Evolutionary conservation across 2,329 filamentous ascomycete genomes (phyloP).

Genomic region (Periconia sp.): DNA sequence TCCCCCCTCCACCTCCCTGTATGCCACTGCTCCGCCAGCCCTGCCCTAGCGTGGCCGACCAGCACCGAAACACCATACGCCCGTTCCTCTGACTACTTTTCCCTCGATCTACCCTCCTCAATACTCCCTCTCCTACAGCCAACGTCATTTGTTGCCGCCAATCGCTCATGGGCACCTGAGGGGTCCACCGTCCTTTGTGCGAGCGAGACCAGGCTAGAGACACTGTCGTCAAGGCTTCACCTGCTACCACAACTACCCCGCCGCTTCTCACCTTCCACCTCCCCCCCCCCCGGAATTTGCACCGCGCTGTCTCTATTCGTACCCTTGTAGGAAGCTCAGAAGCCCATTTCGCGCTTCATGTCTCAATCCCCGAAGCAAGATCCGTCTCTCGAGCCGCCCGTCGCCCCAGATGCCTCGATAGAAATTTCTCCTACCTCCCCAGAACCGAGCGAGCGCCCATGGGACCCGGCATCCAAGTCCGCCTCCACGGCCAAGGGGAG

Average conservation of each 20-base stretch:
- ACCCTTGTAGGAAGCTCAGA: background rate
- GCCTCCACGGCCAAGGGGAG: background rate
- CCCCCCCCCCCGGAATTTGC: background rate
- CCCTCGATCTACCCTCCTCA: no score
- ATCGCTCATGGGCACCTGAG: slow-evolving; percentile 30
- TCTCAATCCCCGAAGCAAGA: slow-evolving; percentile 29
- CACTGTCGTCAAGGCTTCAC: slow-evolving; percentile 1
- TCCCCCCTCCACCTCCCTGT: no score
- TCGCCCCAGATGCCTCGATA: slow-evolving; percentile 8
- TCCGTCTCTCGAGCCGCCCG: slow-evolving; percentile 15
- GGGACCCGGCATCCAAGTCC: no score
- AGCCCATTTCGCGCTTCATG: slow-evolving; percentile 24
- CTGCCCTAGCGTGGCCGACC: no score
- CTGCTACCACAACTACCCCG: slow-evolving; percentile 1
- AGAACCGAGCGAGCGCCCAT: slow-evolving; percentile 5
- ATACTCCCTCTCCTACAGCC: slow-evolving; percentile 1
- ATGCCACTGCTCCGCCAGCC: no score
- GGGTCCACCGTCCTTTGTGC: slow-evolving; percentile 14
- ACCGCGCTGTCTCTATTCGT: slow-evolving; percentile 1
- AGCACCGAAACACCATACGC: no score
- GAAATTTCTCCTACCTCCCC: slow-evolving; percentile 20
- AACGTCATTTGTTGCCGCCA: slow-evolving; percentile 7
- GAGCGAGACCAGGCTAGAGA: slow-evolving; percentile 10
- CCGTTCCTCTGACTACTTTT: no score
- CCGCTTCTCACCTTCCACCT: background rate